Conservation (phyloP, 106 monocot species). For the Alisma plantagoaquatica region DNA sequence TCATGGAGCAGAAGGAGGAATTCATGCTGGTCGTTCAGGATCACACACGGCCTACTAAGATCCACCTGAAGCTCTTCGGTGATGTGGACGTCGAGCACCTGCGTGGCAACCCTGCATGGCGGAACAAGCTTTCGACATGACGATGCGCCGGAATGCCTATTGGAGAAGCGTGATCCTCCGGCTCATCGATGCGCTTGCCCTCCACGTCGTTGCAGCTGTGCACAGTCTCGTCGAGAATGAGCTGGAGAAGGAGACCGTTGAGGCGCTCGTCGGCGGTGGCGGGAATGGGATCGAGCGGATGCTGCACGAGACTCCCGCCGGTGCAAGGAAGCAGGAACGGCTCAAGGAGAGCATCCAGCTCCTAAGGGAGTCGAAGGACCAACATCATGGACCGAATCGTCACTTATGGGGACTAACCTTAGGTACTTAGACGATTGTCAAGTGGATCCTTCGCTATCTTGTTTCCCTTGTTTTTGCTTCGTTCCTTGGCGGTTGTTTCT, state of each 20-base stretch:
- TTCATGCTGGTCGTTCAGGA: background rate
- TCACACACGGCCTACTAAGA: background rate
- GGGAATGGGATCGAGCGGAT: constrained; percentile 23
- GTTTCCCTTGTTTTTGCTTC: no score
- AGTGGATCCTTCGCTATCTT: no score
- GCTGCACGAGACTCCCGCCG: constrained; percentile 33
- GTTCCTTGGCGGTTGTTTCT: no score
- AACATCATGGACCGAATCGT: constrained; percentile 34
- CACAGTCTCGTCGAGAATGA: constrained; percentile 18
- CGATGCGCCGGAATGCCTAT: constrained; percentile 6
- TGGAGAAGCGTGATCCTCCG: constrained; percentile 3
- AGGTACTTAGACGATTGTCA: no score
- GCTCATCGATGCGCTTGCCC: background rate
- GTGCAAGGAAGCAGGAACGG: constrained; percentile 35
- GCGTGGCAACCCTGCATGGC: background rate
- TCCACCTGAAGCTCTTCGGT: constrained; percentile 1
- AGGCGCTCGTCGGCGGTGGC: constrained; percentile 29
- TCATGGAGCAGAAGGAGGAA: background rate
- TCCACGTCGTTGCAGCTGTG: constrained; percentile 1
- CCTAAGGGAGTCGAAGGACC: constrained; percentile 35
- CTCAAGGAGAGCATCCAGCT: constrained; percentile 37
- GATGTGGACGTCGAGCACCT: constrained; percentile 7
- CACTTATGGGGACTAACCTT: no score
- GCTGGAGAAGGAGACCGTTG: constrained; percentile 22
- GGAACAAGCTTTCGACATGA: constrained; percentile 8